Percentiles rank a stretch among this genome's conserved stretches.
These are phyloP conservation scores for Coprinellus aureogranulatus DNA, from an alignment of 768 basidiomycete genomes.

Conservation along the genomic window DNA sequence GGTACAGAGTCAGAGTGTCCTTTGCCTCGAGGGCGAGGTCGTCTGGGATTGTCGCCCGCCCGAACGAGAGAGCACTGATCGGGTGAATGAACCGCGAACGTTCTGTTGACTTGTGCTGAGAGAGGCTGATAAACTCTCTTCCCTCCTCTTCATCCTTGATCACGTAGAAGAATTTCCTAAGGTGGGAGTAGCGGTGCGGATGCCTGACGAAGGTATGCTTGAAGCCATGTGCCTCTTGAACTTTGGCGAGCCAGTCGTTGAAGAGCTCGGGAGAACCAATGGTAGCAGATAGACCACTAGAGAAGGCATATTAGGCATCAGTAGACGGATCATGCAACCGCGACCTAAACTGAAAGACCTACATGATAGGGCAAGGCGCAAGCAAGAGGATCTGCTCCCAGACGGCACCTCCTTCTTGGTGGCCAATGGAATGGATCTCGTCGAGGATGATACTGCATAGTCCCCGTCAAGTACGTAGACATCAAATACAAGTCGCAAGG, in stretches of 20 bases:
- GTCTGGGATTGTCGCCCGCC: slow-evolving; percentile 47
- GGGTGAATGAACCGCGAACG: slow-evolving; percentile 63
- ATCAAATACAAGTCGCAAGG: background rate
- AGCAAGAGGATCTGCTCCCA: slow-evolving; percentile 77
- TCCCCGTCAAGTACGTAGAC: slow-evolving; percentile 3
- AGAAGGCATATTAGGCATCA: too few relatives aligned
- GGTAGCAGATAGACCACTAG: slow-evolving; percentile 71
- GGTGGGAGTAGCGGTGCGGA: slow-evolving; percentile 69
- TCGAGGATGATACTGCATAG: slow-evolving; percentile 63
- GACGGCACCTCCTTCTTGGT: slow-evolving; percentile 64
- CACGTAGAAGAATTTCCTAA: slow-evolving; percentile 64
- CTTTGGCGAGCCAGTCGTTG: slow-evolving; percentile 60
- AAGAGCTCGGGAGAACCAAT: slow-evolving; percentile 67
- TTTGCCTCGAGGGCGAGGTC: slow-evolving; percentile 63
- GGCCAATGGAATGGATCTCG: slow-evolving; percentile 67
- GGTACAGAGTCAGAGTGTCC: slow-evolving; percentile 55
- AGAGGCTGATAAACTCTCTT: slow-evolving; percentile 36
- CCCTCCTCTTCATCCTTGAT: slow-evolving; percentile 15
- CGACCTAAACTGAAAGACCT: too few relatives aligned
- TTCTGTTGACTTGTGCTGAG: slow-evolving; percentile 32
- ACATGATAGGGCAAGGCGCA: slow-evolving; percentile 74
- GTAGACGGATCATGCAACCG: too few relatives aligned
- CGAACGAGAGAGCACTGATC: slow-evolving; percentile 54
- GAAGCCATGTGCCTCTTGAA: slow-evolving; percentile 59
- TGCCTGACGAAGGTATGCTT: slow-evolving; percentile 60